Evolutionary conservation across 495 filamentous ascomycete genomes (phyloP).

Genomic region (Trichoderma asperelloides): DNA sequence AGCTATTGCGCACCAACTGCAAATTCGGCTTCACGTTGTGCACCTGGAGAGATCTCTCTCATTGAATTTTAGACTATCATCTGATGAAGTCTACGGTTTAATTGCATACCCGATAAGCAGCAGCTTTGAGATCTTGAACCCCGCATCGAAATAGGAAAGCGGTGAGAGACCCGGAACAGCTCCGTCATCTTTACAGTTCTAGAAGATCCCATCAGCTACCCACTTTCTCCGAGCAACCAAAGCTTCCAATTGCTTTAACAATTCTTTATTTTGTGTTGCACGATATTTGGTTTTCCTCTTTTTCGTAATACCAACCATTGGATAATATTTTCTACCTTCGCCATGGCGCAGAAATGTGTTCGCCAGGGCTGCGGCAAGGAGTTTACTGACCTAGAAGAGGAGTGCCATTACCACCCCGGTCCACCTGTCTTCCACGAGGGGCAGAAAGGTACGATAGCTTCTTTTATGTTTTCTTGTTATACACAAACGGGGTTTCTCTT

Average conservation of each 20-base stretch:
- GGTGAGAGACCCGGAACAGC: not conserved
- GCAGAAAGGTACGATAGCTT: slow-evolving; percentile 70
- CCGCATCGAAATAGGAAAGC: slow-evolving; percentile 9
- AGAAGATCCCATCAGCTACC: slow-evolving; percentile 10
- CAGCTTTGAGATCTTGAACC: not conserved
- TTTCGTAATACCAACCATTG: not conserved
- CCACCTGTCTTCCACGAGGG: slow-evolving; percentile 96
- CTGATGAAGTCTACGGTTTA: not conserved
- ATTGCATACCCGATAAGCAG: not conserved
- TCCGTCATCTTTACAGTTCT: slow-evolving; percentile 9
- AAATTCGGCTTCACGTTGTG: too few species aligned
- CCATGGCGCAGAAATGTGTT: slow-evolving; percentile 85
- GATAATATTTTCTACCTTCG: not conserved
- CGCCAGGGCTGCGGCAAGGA: slow-evolving; percentile 91
- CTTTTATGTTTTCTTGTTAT: slow-evolving; percentile 10
- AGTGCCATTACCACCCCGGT: slow-evolving; percentile 87
- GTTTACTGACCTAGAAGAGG: slow-evolving; percentile 75
- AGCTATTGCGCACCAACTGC: too few species aligned
- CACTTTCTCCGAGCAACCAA: not conserved
- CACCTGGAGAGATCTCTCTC: not conserved
- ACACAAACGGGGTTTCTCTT: not conserved
- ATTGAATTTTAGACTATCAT: not conserved
- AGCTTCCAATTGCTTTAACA: not conserved
- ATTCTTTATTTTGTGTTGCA: not conserved
- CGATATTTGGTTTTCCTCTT: not conserved